Evolutionary conservation across 768 basidiomycete species (phyloP).

Genomic region (Psilocybe sp.): DNA sequence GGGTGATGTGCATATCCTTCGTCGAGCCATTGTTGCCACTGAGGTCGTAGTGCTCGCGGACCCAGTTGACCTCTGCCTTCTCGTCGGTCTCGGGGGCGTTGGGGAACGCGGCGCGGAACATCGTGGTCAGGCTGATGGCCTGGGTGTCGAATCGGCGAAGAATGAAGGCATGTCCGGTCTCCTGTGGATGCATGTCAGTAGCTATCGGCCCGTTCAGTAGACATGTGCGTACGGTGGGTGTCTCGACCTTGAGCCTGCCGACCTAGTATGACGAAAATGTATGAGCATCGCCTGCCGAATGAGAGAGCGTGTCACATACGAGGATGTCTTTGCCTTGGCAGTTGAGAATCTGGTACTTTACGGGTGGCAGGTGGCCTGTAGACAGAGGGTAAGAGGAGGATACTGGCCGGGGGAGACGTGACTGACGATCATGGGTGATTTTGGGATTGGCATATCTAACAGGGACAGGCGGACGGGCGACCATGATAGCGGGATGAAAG

Average conservation of each 20-base stretch:
- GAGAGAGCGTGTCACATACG: constrained; percentile 38
- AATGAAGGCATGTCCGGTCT: constrained; percentile 86
- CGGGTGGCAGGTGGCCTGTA: constrained; percentile 46
- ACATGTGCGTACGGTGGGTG: constrained; percentile 62
- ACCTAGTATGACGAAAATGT: constrained; percentile 45
- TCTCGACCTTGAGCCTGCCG: constrained; percentile 81
- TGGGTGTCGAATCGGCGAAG: constrained; percentile 92
- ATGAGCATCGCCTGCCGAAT: constrained; percentile 1
- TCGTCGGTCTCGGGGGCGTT: constrained; percentile 75
- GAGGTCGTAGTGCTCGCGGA: constrained; percentile 75
- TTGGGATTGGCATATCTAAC: constrained; percentile 44
- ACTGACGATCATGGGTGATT: too few relatives aligned
- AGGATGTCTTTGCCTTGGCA: constrained; percentile 87
- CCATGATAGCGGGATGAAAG: constrained; percentile 26
- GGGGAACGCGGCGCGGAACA: constrained; percentile 95
- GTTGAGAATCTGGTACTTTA: constrained; percentile 90
- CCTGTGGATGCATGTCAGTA: constrained; percentile 37
- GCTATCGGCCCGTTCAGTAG: constrained; percentile 5
- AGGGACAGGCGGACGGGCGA: constrained; percentile 52
- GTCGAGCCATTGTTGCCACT: constrained; percentile 73
- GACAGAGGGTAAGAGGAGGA: too few relatives aligned
- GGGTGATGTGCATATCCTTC: constrained; percentile 55
- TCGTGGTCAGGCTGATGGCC: constrained; percentile 89
- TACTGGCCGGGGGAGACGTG: too few relatives aligned
- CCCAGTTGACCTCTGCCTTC: constrained; percentile 78